Evolutionary conservation across 1,139 yeast genomes (phyloP).

Genomic region (Protomyces inundatus): DNA sequence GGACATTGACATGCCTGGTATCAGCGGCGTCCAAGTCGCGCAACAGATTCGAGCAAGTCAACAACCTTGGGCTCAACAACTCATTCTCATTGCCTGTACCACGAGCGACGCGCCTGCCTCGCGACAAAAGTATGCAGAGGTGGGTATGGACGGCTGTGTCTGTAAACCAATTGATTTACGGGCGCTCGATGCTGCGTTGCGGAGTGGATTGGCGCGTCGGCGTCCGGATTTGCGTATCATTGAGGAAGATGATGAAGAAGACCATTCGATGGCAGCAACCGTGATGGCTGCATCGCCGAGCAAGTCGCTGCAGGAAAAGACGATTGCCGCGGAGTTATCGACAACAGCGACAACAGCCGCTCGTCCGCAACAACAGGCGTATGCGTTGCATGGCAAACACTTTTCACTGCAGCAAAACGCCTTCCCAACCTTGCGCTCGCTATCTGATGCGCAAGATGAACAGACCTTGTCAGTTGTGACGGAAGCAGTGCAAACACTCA

Average conservation of each 20-base stretch:
- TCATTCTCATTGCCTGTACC: conserved; percentile 20
- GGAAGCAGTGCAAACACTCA: not conserved
- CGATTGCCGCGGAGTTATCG: not conserved
- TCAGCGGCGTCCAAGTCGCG: conserved; percentile 20
- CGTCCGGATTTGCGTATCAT: not conserved
- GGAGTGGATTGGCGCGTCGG: not conserved
- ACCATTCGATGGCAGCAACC: too few species aligned
- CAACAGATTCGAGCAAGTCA: not conserved
- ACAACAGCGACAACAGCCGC: not conserved
- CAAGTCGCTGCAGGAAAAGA: too few species aligned
- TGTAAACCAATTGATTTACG: conserved; percentile 17
- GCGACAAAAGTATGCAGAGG: conserved; percentile 1
- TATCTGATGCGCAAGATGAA: not conserved
- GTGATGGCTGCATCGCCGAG: too few species aligned
- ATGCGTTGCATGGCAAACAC: not conserved
- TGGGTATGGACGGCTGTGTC: conserved; percentile 24
- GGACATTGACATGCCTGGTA: conserved; percentile 25
- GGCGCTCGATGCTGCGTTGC: conserved; percentile 1
- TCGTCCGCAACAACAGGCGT: not conserved
- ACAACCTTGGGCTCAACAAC: not conserved
- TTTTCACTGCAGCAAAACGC: not conserved
- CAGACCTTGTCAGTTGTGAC: not conserved
- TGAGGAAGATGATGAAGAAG: not conserved
- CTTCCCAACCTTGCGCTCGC: not conserved
- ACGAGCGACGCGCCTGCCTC: conserved; percentile 9